Percentiles rank a stretch among this genome's conserved stretches.
phyloP scores from a whole-genome alignment of 2,329 filamentous ascomycete genomes.

The Alternaria triticimaculans region DNA sequence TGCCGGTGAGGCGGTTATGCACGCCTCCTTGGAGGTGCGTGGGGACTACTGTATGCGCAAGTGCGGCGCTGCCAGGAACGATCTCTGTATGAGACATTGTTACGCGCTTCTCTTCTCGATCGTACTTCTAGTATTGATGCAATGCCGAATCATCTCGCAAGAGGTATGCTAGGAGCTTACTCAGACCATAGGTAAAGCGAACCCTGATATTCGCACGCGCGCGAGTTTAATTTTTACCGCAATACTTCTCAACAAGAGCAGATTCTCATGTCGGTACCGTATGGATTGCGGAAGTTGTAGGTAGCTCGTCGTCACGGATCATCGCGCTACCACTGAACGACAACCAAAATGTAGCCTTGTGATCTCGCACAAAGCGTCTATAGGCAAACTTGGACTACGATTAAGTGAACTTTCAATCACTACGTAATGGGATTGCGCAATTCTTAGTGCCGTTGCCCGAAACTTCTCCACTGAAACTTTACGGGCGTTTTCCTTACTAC shows the following conservation, averaged over 20 bases:
- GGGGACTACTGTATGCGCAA: background rate
- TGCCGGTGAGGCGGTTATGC: conserved; percentile 5
- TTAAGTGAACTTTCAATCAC: background rate
- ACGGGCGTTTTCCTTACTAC: background rate
- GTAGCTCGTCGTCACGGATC: background rate
- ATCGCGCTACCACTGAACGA: background rate
- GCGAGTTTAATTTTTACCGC: background rate
- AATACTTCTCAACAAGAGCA: background rate
- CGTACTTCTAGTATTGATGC: background rate
- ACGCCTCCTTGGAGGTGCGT: background rate
- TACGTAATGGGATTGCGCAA: background rate
- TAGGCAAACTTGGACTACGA: background rate
- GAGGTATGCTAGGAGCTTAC: background rate
- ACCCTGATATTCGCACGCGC: background rate
- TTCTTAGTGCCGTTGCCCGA: background rate
- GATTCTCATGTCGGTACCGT: background rate
- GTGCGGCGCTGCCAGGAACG: conserved; percentile 1
- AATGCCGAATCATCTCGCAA: background rate
- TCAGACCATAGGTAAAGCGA: background rate
- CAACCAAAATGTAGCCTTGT: background rate
- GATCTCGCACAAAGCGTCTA: background rate
- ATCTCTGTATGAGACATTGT: background rate
- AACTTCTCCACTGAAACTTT: background rate
- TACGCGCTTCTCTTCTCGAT: background rate
- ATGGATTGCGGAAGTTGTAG: background rate